phyloP scores from a whole-genome alignment of 768 basidiomycete genomes.

The Lactifluus pinguis region DNA sequence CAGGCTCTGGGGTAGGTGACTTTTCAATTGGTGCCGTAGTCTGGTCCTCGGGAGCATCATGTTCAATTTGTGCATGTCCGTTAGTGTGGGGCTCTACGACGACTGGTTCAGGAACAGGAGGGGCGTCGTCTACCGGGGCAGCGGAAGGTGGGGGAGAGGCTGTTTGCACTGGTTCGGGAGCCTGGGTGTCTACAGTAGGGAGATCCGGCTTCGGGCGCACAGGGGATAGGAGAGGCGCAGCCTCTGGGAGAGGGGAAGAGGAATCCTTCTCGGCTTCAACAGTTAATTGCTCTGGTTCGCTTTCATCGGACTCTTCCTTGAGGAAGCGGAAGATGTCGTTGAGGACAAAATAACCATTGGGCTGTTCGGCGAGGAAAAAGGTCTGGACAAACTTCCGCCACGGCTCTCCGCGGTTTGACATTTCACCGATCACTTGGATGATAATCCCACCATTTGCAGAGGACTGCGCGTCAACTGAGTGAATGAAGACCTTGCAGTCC shows the following conservation, averaged over 20 bases:
- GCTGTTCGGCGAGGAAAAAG: constrained; percentile 99
- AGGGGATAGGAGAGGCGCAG: constrained; percentile 20
- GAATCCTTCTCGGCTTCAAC: constrained; percentile 44
- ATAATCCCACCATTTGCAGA: constrained; percentile 94
- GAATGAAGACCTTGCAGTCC: constrained; percentile 98
- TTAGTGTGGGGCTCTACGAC: constrained; percentile 25
- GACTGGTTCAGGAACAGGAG: constrained; percentile 26
- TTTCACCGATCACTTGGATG: constrained; percentile 99
- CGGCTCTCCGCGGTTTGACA: constrained; percentile 84
- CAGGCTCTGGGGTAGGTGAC: constrained; percentile 27
- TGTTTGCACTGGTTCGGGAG: constrained; percentile 29
- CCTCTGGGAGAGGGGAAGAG: constrained; percentile 29
- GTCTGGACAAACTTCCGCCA: constrained; percentile 99
- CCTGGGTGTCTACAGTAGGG: constrained; percentile 21
- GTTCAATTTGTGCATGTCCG: constrained; percentile 30
- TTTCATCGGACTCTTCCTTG: constrained; percentile 87
- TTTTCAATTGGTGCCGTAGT: constrained; percentile 26
- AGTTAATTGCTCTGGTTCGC: constrained; percentile 1
- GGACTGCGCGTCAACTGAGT: constrained; percentile 95
- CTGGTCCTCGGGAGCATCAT: constrained; percentile 26
- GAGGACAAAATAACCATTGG: constrained; percentile 97
- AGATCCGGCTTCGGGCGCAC: constrained; percentile 16
- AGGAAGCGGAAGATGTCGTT: constrained; percentile 99
- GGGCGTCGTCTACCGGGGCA: constrained; percentile 26
- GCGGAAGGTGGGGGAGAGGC: constrained; percentile 37